Percentiles rank a stretch among this genome's conserved stretches.
These are phyloP conservation scores for Pezicula neosporulosa DNA, from an alignment of 2,329 filamentous ascomycete species.

Conservation along the genomic window DNA sequence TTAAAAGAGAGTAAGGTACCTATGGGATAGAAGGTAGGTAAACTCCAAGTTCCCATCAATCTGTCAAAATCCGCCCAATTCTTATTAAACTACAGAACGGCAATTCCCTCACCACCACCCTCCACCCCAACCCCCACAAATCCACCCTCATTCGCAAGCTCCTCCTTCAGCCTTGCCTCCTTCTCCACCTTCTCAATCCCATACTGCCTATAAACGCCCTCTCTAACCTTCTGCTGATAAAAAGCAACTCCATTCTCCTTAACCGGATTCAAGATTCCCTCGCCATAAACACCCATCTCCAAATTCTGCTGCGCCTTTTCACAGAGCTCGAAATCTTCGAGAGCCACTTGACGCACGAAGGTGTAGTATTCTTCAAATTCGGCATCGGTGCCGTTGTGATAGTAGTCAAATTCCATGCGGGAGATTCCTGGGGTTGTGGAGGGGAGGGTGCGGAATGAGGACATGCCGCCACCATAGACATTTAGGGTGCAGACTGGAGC, in stretches of 20 bases:
- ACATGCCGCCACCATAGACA: slow-evolving; percentile 56
- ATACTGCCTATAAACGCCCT: slow-evolving; percentile 21
- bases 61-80: no score
- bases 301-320: slow-evolving; percentile 53
- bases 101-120: no score
- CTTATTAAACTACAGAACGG: no score
- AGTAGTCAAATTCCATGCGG: slow-evolving; percentile 58
- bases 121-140: no score
- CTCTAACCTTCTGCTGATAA: slow-evolving; percentile 29
- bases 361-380: slow-evolving; percentile 54
- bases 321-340: slow-evolving; percentile 55
- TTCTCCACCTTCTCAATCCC: slow-evolving; percentile 9
- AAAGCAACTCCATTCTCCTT: slow-evolving; percentile 53
- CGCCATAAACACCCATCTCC: slow-evolving; percentile 47
- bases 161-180: background rate
- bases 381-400: slow-evolving; percentile 45
- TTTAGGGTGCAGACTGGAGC: slow-evolving; percentile 44
- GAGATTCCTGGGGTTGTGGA: slow-evolving; percentile 44
- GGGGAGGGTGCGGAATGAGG: slow-evolving; percentile 51
- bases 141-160: background rate
- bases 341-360: slow-evolving; percentile 51
- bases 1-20: no score
- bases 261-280: slow-evolving; percentile 50
- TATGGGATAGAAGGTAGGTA: no score
- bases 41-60: no score